These are phyloP conservation scores for Cicer arietinum DNA, from an alignment of 306 rosid species.

Conservation along the genomic window DNA sequence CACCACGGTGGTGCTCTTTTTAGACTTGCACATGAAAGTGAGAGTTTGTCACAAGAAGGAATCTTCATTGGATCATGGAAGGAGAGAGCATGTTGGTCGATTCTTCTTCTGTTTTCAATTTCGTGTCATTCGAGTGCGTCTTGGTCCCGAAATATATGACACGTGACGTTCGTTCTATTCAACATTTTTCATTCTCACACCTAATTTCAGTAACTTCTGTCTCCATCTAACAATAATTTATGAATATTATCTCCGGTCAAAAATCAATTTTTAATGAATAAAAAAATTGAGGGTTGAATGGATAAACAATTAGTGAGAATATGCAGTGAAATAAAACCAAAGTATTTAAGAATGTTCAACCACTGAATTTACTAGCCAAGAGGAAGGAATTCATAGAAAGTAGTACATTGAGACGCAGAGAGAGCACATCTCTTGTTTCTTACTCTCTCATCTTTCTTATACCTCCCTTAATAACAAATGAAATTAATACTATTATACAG, in stretches of 20 bases:
- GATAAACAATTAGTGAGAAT: not conserved
- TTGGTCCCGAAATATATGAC: not conserved
- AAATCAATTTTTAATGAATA: not conserved
- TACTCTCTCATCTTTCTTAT: slow-evolving; percentile 41
- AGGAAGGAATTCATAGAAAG: slow-evolving; percentile 4
- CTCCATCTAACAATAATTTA: not conserved
- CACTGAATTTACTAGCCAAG: slow-evolving; percentile 24
- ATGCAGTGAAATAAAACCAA: not conserved
- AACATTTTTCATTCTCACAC: not conserved
- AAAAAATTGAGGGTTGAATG: not conserved
- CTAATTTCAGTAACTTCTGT: not conserved
- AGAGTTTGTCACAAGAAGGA: not conserved
- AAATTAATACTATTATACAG: slow-evolving; percentile 48
- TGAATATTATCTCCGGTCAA: not conserved
- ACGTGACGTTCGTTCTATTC: not conserved
- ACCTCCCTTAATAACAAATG: slow-evolving; percentile 34
- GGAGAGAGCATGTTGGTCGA: not conserved
- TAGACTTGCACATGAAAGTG: slow-evolving; percentile 69
- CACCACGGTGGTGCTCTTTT: slow-evolving; percentile 61
- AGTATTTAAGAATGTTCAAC: slow-evolving; percentile 16
- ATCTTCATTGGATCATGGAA: not conserved
- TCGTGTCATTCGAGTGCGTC: slow-evolving; percentile 5
- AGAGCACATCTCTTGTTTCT: slow-evolving; percentile 26
- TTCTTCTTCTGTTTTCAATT: not conserved
- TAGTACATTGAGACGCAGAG: slow-evolving; percentile 15